Conservation (phyloP, 2,329 filamentous ascomycete species). For the Coniochaeta sp. region DNA sequence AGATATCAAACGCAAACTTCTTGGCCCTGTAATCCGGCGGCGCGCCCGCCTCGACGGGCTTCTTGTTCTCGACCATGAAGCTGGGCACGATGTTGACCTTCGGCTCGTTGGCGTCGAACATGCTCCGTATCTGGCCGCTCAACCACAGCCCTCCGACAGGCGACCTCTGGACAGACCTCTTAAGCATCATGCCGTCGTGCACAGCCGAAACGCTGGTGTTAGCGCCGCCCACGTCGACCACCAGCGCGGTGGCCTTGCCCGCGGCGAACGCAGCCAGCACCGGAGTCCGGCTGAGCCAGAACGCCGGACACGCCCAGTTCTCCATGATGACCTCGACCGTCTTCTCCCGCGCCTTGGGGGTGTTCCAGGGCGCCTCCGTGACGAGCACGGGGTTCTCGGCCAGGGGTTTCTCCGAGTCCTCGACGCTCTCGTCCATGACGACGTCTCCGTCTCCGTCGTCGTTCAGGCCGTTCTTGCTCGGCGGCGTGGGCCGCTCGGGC, state of each 20-base stretch:
- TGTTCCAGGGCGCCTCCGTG: slow-evolving; percentile 93
- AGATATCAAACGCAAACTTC: slow-evolving; percentile 55
- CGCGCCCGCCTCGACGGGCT: slow-evolving; percentile 76
- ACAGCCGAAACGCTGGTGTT: slow-evolving; percentile 86
- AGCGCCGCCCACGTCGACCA: slow-evolving; percentile 85
- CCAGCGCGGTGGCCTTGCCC: slow-evolving; percentile 86
- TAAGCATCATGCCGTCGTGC: slow-evolving; percentile 89
- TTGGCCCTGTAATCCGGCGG: slow-evolving; percentile 70
- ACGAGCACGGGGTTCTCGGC: slow-evolving; percentile 86
- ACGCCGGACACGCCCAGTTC: slow-evolving; percentile 89
- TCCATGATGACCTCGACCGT: slow-evolving; percentile 96
- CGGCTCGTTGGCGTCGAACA: slow-evolving; percentile 66
- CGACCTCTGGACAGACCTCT: slow-evolving; percentile 81
- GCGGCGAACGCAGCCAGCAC: slow-evolving; percentile 87
- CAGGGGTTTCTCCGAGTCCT: slow-evolving; percentile 58
- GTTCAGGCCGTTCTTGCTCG: slow-evolving; percentile 72
- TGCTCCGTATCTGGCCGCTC: slow-evolving; percentile 75
- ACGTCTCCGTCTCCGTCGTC: slow-evolving; percentile 54
- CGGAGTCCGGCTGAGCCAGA: slow-evolving; percentile 84
- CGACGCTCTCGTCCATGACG: slow-evolving; percentile 37
- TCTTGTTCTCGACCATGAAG: slow-evolving; percentile 83
- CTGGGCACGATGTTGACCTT: slow-evolving; percentile 72
- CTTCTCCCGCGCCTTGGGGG: slow-evolving; percentile 81
- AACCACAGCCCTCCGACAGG: slow-evolving; percentile 84
- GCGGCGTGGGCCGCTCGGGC: slow-evolving; percentile 61